Evolutionary conservation across 1,284 basidiomycete species (phyloP), one percentile per base, ranked within the genome.

Genomic region (Sutorius eximius): DNA sequence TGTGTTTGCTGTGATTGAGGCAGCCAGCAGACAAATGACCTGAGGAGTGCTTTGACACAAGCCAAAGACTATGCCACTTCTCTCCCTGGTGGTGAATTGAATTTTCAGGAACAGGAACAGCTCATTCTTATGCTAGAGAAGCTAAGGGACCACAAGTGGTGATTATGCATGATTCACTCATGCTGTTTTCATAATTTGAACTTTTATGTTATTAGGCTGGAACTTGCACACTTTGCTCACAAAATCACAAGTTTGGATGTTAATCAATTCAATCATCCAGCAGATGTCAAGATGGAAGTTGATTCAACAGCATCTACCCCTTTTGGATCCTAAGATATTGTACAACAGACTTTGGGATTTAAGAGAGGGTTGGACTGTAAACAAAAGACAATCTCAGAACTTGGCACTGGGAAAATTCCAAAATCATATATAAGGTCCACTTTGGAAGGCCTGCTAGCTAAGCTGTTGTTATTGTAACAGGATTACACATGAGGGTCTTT

Each of bases 31-130:
- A 86, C 86, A 13, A 86, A 83, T 56, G 81, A 85, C 24, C 83
- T 86, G 69, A 86, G 82, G 61, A 79, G 73, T 52, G 66, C 79
- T 11, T 61, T 89, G 44, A 67, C 66, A 16, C 77, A 79, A 44
- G 87, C 86, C 0, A 85, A 79, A 62, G 80, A 85, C 5, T 70
- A 81, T 41, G 82, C 85, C 0, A 64, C 61, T 10, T 70, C 73
- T 27, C 72, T 89, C 5, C 82, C 85, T 1, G 87, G 87, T 5
- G 87, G 86, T 10, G 86, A 89, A 61, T 69, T 88, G 47, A 70
- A 78, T 38, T 77, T 82, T 46, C 73, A 79, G 43, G 83, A 88
- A 49, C 86, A 89, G 61, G 80, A 84, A 56, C 81, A 85, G 40
- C 75, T 89, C 4, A 82, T 88, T 45, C 70, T 70, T 38, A 84